Percentiles rank a stretch among this genome's conserved stretches.
phyloP scores from a whole-genome alignment of 768 basidiomycete genomes.

The Suillus subluteus region DNA sequence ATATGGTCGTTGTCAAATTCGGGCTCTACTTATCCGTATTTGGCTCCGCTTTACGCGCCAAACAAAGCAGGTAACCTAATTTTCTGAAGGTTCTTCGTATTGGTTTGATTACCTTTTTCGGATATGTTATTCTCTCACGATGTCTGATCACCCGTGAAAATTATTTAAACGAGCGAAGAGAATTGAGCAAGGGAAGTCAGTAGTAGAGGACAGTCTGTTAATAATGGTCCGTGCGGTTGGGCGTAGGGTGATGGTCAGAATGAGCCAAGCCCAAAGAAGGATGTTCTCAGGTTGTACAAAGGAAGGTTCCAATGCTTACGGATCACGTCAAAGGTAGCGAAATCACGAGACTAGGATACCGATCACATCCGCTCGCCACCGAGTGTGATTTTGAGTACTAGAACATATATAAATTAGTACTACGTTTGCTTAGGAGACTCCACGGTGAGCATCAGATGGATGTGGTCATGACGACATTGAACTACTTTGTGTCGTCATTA shows the following conservation, averaged over 20 bases:
- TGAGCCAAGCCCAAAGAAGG: constrained; percentile 20
- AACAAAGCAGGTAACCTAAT: constrained; percentile 42
- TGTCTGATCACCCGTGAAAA: neutral
- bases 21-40: constrained; percentile 44
- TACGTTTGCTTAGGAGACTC: too few species aligned
- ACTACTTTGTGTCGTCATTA: too few species aligned
- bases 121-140: constrained; percentile 14
- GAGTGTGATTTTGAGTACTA: too few species aligned
- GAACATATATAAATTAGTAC: too few species aligned
- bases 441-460: too few species aligned
- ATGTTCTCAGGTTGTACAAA: constrained; percentile 7
- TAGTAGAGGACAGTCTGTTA: neutral
- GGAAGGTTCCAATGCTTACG: constrained; percentile 24
- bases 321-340: constrained; percentile 39
- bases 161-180: neutral
- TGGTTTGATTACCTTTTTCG: constrained; percentile 13
- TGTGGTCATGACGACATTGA: too few species aligned
- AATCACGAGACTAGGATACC: constrained; percentile 19
- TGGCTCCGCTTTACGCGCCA: constrained; percentile 44
- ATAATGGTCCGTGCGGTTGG: constrained; percentile 34
- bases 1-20: constrained; percentile 39
- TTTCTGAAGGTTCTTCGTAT: constrained; percentile 19
- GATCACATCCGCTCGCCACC: constrained; percentile 18
- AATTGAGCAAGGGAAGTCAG: neutral
- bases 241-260: constrained; percentile 13